Conservation (phyloP, 1,284 basidiomycete genomes). For the Malassezia vespertilionis region DNA sequence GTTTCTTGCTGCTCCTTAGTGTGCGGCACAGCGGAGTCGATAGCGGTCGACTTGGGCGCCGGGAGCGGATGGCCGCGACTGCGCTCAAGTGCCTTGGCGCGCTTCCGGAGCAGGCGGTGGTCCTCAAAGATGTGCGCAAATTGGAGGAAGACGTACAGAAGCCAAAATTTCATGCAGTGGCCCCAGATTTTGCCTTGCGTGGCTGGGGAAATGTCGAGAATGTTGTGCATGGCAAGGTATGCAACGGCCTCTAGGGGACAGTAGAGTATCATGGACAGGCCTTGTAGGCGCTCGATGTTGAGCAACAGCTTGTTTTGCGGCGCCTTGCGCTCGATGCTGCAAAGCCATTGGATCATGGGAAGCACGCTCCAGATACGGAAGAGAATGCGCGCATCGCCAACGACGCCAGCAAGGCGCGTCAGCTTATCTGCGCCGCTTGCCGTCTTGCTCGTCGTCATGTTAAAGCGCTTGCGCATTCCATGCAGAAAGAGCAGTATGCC, state of each 20-base stretch:
- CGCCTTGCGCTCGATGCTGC: slow-evolving; percentile 33
- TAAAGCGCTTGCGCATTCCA: slow-evolving; percentile 28
- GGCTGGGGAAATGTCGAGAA: slow-evolving; percentile 29
- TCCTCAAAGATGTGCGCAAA: slow-evolving; percentile 44
- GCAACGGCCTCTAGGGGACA: slow-evolving; percentile 45
- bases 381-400: slow-evolving; percentile 37
- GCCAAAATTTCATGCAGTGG: slow-evolving; percentile 36
- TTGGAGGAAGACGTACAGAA: slow-evolving; percentile 42
- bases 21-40: background rate
- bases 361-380: slow-evolving; percentile 46
- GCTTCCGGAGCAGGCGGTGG: slow-evolving; percentile 40
- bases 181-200: slow-evolving; percentile 35
- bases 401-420: slow-evolving; percentile 25
- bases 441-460: slow-evolving; percentile 20
- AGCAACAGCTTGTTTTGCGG: slow-evolving; percentile 38
- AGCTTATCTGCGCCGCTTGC: slow-evolving; percentile 24
- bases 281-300: slow-evolving; percentile 45
- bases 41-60: slow-evolving; percentile 13
- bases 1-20: slow-evolving; percentile 37
- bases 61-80: slow-evolving; percentile 39
- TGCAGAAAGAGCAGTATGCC: slow-evolving; percentile 36
- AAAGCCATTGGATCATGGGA: slow-evolving; percentile 46
- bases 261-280: slow-evolving; percentile 44
- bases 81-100: slow-evolving; percentile 38
- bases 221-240: slow-evolving; percentile 38